Base-by-base conservation (phyloP, 139 green algal species). In the Chlorella sp. region DNA sequence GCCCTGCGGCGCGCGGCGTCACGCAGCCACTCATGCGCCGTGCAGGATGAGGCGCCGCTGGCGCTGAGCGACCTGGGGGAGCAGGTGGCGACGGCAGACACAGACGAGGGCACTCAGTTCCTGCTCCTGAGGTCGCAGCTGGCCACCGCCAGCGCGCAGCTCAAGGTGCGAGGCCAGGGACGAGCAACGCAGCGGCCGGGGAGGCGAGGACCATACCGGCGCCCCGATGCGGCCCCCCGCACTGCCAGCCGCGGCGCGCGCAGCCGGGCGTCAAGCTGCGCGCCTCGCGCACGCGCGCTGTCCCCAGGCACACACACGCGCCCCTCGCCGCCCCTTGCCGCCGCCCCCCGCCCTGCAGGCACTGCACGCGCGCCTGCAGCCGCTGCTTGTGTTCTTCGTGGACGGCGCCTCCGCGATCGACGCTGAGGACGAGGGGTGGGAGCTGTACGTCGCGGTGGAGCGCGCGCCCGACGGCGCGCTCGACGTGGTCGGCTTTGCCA, bases 371-470 rank as follows among this genome's bases (percentile, higher is more conserved):
- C 80, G 91, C 27, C 29, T 96, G 71, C 80, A 97, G 85, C 87
- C 91, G 35, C 82, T 97, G 67, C 86, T 96, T 50, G 74, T 94
- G 14, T 96, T 97, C 76, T 95, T 91, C 55, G 89, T 98, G 31
- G 94, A 98, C 68, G 92, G 82, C 31, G 90, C 89, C 19, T 86
- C 66, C 35, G 62, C 82, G 72, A 95, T 98, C 29, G 91, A 97
- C 27, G 3, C 15, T 0, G 74, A 77, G 27, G 94, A 98, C 82
- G 38, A 62, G 0, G 75, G 77, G 27, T 98, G 94, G 94, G 86
- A 96, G 35, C 33, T 96, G 48, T 61, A 95, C 25, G 55, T 91
- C 23, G 86, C 86, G 5, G 67, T 93, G 53, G 53, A 80, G 72
- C 36, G 79, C 31, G 17, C 56, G 23, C 23, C 55, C 45, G 61